Evolutionary conservation across 106 monocot genomes (phyloP).

Genomic region (Dendrobium officinale): DNA sequence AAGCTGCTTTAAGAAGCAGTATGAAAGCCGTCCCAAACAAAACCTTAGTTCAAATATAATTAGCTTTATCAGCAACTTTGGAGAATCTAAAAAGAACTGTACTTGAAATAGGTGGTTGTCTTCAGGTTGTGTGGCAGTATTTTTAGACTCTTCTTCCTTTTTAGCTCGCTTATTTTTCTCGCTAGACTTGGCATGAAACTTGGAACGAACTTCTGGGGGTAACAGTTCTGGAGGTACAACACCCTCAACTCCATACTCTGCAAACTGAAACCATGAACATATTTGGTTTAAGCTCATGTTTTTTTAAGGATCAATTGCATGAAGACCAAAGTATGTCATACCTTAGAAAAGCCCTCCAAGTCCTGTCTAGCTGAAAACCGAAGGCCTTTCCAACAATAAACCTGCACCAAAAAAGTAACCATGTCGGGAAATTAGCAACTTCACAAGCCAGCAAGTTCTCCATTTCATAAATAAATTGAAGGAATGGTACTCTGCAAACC

Average conservation of each 20-base stretch:
- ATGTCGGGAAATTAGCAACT: background rate
- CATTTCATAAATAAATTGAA: background rate
- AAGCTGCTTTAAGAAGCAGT: too few relatives aligned
- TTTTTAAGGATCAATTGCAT: background rate
- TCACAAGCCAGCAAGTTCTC: too few relatives aligned
- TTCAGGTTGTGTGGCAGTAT: constrained; percentile 34
- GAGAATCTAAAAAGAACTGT: background rate
- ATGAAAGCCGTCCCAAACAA: too few relatives aligned
- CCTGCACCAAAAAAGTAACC: constrained; percentile 36
- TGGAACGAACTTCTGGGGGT: constrained; percentile 72
- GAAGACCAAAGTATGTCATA: constrained; percentile 10
- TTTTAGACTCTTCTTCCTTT: constrained; percentile 75
- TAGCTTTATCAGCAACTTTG: background rate
- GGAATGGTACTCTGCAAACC: background rate
- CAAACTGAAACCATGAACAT: constrained; percentile 34
- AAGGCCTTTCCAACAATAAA: constrained; percentile 98
- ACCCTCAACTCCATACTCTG: constrained; percentile 87
- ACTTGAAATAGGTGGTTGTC: constrained; percentile 51
- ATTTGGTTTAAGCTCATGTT: background rate
- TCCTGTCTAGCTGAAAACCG: constrained; percentile 89
- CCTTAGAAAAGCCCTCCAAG: constrained; percentile 88
- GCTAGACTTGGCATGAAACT: constrained; percentile 58
- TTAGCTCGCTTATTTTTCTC: constrained; percentile 80
- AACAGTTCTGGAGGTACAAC: constrained; percentile 92
- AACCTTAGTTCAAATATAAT: background rate